Conservation (phyloP, 2,329 filamentous ascomycete genomes). For the Aspergillus novoparasiticus region DNA sequence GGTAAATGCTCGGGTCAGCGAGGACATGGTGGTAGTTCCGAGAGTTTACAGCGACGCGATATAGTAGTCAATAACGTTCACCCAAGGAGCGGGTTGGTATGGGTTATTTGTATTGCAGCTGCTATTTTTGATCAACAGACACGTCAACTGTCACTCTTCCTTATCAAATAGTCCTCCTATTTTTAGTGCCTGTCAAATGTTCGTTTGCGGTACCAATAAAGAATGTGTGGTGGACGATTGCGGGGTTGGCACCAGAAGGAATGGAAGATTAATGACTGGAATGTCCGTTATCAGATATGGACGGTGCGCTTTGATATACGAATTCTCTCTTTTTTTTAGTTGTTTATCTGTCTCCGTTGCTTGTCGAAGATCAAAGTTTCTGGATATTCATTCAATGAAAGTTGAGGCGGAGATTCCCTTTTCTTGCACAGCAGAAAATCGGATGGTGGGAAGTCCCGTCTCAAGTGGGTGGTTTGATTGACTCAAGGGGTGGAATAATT, state of each 20-base stretch:
- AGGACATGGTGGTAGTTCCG: constrained; percentile 32
- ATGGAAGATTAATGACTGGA: constrained; percentile 35
- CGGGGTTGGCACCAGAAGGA: constrained; percentile 30
- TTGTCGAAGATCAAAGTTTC: constrained; percentile 13
- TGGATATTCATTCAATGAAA: constrained; percentile 21
- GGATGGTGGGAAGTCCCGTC: constrained; percentile 9
- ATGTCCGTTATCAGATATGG: constrained; percentile 32
- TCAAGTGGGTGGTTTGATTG: constrained; percentile 21
- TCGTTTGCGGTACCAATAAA: constrained; percentile 20
- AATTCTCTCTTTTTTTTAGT: neutral
- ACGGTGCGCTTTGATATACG: constrained; percentile 3
- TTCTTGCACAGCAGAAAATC: constrained; percentile 35
- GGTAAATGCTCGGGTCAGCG: constrained; percentile 50
- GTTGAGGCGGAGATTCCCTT: constrained; percentile 15
- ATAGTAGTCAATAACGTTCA: neutral
- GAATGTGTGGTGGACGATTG: constrained; percentile 33
- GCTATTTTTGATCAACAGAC: constrained; percentile 10
- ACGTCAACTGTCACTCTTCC: constrained; percentile 12
- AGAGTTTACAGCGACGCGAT: constrained; percentile 1
- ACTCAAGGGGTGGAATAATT: constrained; percentile 25
- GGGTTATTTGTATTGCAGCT: constrained; percentile 11
- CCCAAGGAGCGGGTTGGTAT: constrained; percentile 10
- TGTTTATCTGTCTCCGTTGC: neutral
- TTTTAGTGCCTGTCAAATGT: constrained; percentile 13
- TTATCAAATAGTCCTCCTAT: constrained; percentile 16